Evolutionary conservation across 352 stramenopile genomes (phyloP), one percentile per base, ranked within the genome.

Genomic region (Aphanomyces astaci): DNA sequence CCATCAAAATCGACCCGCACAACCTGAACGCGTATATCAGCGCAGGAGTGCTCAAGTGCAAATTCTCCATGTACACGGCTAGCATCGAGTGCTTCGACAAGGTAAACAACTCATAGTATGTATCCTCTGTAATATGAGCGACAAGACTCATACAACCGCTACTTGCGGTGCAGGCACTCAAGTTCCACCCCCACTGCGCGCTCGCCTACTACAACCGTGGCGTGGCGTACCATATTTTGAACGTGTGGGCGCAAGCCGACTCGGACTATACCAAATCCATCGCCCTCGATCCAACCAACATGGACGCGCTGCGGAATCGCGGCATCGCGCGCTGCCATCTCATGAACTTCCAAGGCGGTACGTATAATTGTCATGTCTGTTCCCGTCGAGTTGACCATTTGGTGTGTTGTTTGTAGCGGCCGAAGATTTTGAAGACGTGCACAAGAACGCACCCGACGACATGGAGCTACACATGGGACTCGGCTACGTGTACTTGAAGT

Each of bases 31-130:
- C 84, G 25, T 73, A 84, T 33, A 66, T 90, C 46, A 87, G 82
- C 64, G 46, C 83, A 3, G 84, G 84, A 27, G 74, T 92, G n/a
- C 72, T 92, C n/a, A 88, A 92, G 59, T 89, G 84, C 22, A 82
- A 87, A n/a, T 89, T 92, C 53, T 64, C 72, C 19, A 75, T 75
- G 3, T 89, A 82, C 52, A 81, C 84, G 1, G 57, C 82, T 1
- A 82, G 82, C 33, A 89, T 92, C 43, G 74, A 72, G 17, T 79
- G 88, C 62, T 92, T 89, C 64, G 84, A 92, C 55, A 71, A 80
- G 19, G 64, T 64, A 7, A 11, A 15, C 17, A 15, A 9, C 36
- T 25, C 45, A 62, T 65, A n/a, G 36, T 43, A 7, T n/a, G n/a
- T n/a, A n/a, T n/a, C n/a, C n/a, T n/a, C n/a, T n/a, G n/a, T n/a